A percentile compares a stretch with the other conserved stretches of the same genome.
Conservation (phyloP, 2,329 filamentous ascomycete species). For the Periconia sp. region DNA sequence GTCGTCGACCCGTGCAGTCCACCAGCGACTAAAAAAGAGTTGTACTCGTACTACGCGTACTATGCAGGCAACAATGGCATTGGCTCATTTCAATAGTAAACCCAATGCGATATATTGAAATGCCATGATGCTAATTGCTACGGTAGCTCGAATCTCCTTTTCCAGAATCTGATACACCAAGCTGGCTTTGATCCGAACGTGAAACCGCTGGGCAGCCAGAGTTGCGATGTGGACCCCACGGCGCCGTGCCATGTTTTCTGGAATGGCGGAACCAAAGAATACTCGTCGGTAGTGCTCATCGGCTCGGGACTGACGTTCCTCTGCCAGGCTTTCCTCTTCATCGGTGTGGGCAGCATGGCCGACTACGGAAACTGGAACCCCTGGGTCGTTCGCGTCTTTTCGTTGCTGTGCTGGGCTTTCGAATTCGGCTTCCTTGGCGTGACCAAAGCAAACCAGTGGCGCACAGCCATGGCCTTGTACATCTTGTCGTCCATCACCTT, state of each 20-base stretch:
- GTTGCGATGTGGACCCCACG: constrained; percentile 31
- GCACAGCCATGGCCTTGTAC: constrained; percentile 62
- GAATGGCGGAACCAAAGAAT: constrained; percentile 47
- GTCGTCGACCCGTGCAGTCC: constrained; percentile 1
- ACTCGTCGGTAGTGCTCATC: constrained; percentile 66
- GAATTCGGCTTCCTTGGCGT: constrained; percentile 71
- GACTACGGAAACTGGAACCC: constrained; percentile 68
- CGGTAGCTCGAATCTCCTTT: no score
- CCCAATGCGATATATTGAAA: no score
- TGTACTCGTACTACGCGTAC: constrained; percentile 47
- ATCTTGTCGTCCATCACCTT: constrained; percentile 68
- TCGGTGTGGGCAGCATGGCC: constrained; percentile 56
- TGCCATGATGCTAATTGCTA: no score
- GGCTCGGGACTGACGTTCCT: constrained; percentile 70
- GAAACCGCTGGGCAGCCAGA: constrained; percentile 58
- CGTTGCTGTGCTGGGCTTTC: constrained; percentile 62
- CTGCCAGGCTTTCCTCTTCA: constrained; percentile 62
- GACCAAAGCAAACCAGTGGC: constrained; percentile 62
- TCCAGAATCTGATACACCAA: no score
- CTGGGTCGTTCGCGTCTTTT: constrained; percentile 64
- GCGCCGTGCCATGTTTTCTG: constrained; percentile 12
- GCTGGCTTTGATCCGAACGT: constrained; percentile 56
- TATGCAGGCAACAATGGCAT: constrained; percentile 68
- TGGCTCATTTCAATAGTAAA: no score
- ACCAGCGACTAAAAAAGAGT: constrained; percentile 6